Conservation (phyloP, 345 rosid species). For the Passiflora organensis region DNA sequence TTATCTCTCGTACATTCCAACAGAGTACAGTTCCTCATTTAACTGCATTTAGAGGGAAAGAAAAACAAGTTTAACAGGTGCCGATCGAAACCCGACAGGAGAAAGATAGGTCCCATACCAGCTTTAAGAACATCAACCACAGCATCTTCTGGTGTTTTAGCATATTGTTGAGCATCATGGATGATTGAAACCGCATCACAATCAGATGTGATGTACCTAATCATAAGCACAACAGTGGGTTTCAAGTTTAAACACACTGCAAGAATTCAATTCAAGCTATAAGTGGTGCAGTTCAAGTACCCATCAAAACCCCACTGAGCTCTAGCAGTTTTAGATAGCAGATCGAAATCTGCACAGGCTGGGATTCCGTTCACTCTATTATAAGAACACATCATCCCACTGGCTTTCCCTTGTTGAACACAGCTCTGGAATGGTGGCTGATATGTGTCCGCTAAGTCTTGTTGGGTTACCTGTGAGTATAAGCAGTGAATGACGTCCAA, state of each 20-base stretch:
- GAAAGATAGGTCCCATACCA: constrained; percentile 37
- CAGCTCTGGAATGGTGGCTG: constrained; percentile 31
- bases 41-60: too few relatives aligned
- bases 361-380: constrained; percentile 29
- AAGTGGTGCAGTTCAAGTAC: constrained; percentile 31
- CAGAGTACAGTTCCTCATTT: too few relatives aligned
- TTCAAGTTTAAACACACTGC: too few relatives aligned
- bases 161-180: constrained; percentile 52
- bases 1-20: too few relatives aligned
- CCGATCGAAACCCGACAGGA: too few relatives aligned
- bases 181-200: constrained; percentile 84
- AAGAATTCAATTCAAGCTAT: not conserved
- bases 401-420: constrained; percentile 25
- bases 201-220: constrained; percentile 80
- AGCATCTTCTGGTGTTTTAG: constrained; percentile 77
- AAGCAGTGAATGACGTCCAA: not conserved
- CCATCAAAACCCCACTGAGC: constrained; percentile 69
- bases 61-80: too few relatives aligned
- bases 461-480: constrained; percentile 14
- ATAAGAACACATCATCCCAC: constrained; percentile 29
- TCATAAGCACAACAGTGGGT: not conserved
- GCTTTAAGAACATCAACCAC: constrained; percentile 76
- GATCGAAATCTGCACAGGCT: constrained; percentile 25
- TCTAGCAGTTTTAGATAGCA: constrained; percentile 35
- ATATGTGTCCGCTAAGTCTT: constrained; percentile 32